Conservation (phyloP, 139 green algal species). For the Pleodorina starrii region DNA sequence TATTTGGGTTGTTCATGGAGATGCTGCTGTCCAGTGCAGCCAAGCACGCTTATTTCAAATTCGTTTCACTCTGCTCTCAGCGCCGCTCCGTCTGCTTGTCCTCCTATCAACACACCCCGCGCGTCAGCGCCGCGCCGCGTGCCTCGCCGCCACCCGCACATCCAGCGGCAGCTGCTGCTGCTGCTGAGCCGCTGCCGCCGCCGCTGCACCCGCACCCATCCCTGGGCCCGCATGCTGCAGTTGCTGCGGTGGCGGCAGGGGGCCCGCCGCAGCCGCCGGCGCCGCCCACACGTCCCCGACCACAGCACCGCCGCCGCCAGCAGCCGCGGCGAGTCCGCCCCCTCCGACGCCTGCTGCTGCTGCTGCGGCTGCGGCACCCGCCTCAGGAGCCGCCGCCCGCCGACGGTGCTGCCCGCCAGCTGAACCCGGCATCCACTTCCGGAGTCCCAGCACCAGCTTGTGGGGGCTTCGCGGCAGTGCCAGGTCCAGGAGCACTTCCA, state of each 20-base stretch:
- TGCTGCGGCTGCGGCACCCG: not conserved
- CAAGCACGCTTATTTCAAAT: too few species aligned
- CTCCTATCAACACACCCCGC: too few species aligned
- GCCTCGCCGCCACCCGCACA: conserved; percentile 13
- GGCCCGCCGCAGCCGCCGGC: too few species aligned
- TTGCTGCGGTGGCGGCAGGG: not conserved
- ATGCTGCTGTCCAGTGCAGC: too few species aligned
- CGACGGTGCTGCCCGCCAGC: not conserved
- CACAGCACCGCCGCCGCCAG: not conserved
- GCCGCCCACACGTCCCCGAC: not conserved
- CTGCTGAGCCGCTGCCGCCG: not conserved
- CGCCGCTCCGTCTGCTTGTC: too few species aligned
- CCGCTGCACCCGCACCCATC: not conserved
- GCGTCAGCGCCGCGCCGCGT: not conserved
- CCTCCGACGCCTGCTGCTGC: not conserved
- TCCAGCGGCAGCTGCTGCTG: conserved; percentile 19
- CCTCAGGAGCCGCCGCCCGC: not conserved
- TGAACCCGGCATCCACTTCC: not conserved
- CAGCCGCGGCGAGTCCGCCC: not conserved
- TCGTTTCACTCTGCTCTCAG: too few species aligned
- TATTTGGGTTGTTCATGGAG: too few species aligned
- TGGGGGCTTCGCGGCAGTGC: not conserved
- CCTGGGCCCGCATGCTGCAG: not conserved
- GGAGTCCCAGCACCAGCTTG: conserved; percentile 26
- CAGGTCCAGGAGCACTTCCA: conserved; percentile 19